Evolutionary conservation across 139 green algal genomes (phyloP), one percentile per base, ranked within the genome.

Genomic region (Ettlia oleoabundans): DNA sequence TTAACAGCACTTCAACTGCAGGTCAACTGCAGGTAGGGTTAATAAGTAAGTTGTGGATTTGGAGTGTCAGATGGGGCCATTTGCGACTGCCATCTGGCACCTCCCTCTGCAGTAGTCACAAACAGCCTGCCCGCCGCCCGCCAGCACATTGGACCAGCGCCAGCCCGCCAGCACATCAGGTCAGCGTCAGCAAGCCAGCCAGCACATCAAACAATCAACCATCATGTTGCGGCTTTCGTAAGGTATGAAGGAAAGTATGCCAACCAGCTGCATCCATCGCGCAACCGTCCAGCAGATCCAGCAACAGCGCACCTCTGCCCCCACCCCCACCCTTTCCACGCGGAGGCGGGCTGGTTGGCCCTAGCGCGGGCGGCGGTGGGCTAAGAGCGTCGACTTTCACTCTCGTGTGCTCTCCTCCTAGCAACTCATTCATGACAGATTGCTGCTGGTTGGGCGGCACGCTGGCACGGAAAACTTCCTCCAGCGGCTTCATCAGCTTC

Each of bases 381-480:
- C n/a, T 13, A 32, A 78, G 51, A 0, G 53, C 21, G 15, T 78
- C 71, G 0, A 76, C 68, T 2, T 40, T 55, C 10, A 78, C 71
- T 5, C 73, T 51, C 1, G 73, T 80, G 53, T 79, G 61, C 33
- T 69, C 53, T 1, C 80, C 80, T 2, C 51, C 33, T 8, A 3
- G 26, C 2, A 83, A 37, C 33, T 76, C 61, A 3, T 37, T 22
- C 33, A 83, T 22, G 3, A 83, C n/a, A 3, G 37, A 7, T 7
- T 21, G n/a, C 37, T 67, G 66, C 77, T 78, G 66, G 24, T 10
- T 22, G 33, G 51, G 47, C 24, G 35, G 32, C 28, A 76, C 58
- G 5, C n/a, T 15, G 10, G 67, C 77, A 13, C 62, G 4, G 32
- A 83, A 76, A 1, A 83, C 65, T 37, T 78, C 77, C 77, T 32